These are phyloP conservation scores for Multifurca ochricompacta DNA, from an alignment of 768 basidiomycete species.

Conservation along the genomic window DNA sequence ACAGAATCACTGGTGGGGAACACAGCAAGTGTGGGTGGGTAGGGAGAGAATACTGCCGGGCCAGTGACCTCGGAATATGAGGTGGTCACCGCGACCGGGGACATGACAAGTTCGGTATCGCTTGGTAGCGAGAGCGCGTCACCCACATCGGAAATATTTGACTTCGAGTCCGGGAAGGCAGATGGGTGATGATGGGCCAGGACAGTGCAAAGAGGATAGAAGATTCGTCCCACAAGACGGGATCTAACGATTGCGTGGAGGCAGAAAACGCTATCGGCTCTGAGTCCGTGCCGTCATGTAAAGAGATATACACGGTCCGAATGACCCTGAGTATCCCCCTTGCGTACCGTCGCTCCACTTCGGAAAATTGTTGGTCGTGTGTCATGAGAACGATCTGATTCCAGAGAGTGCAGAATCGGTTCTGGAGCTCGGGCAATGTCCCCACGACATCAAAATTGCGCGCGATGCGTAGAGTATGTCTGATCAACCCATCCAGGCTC, in stretches of 20 bases:
- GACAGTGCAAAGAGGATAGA: slow-evolving; percentile 5
- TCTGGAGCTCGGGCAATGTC: slow-evolving; percentile 11
- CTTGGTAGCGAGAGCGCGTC: neutral
- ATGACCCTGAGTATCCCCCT: slow-evolving; percentile 13
- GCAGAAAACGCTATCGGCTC: slow-evolving; percentile 8
- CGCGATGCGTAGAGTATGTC: slow-evolving; percentile 9
- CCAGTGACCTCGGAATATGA: neutral
- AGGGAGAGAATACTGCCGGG: neutral
- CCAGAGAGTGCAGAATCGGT: slow-evolving; percentile 9
- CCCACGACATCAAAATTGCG: slow-evolving; percentile 2
- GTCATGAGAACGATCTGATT: slow-evolving; percentile 7
- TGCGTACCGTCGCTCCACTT: slow-evolving; percentile 12
- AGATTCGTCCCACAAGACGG: slow-evolving; percentile 9
- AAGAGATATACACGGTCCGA: slow-evolving; percentile 9
- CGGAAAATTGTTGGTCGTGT: neutral
- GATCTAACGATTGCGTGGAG: slow-evolving; percentile 13
- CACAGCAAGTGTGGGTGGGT: neutral
- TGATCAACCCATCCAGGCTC: slow-evolving; percentile 5
- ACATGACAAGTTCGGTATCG: neutral
- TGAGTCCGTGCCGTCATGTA: slow-evolving; percentile 15
- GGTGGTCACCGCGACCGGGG: neutral
- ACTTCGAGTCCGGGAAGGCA: neutral
- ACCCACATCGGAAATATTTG: neutral
- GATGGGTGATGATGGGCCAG: neutral
- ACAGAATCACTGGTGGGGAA: neutral